Evolutionary conservation across 2,329 filamentous ascomycete genomes (phyloP), one percentile per base, ranked within the genome.

Genomic region (Fusarium keratoplasticum): DNA sequence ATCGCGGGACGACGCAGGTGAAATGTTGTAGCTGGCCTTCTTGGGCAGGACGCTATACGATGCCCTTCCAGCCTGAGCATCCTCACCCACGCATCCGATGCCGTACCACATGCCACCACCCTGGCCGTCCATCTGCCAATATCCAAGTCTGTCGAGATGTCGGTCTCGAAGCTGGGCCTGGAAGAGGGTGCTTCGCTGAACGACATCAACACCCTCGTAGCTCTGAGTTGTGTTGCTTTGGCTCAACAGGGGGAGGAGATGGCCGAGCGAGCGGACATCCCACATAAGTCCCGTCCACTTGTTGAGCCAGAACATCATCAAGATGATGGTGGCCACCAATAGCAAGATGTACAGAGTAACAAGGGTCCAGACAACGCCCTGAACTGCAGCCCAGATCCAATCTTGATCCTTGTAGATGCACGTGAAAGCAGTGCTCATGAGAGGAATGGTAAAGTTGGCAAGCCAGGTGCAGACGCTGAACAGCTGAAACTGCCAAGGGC

Each of bases 301-400:
- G 25, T 86, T 83, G 63, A 88, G 84, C 84, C 95, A 94, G 72
- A 90, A 92, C n/a, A 90, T 72, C 71, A 92, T 84, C 11, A 95
- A 80, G 18, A 80, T 67, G 33, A 69, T 72, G 2, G 90, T 82
- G 1, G 92, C 90, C 8, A 89, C 75, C 2, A 92, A 78, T 55
- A 96, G 83, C 5, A 95, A 81, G 36, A 92, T 82, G 82, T 98
- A 98, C 1, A 97, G 82, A 1, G 85, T 91, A 33, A 96, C 89
- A 29, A 95, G 85, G 0, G 91, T 89, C 95, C 95, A 98, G 29
- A 93, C 91, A 25, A 96, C 87, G 16, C 91, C 91, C 76, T 94
- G 91, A 1, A 95, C 93, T 0, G 94, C 88, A 7, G 94, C 89
- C 95, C 95, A 98, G 63, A 87, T 88, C 94, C 95, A 98, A 9